Evolutionary conservation across 306 rosid species (phyloP).

Genomic region (Sesbania bispinosa): DNA sequence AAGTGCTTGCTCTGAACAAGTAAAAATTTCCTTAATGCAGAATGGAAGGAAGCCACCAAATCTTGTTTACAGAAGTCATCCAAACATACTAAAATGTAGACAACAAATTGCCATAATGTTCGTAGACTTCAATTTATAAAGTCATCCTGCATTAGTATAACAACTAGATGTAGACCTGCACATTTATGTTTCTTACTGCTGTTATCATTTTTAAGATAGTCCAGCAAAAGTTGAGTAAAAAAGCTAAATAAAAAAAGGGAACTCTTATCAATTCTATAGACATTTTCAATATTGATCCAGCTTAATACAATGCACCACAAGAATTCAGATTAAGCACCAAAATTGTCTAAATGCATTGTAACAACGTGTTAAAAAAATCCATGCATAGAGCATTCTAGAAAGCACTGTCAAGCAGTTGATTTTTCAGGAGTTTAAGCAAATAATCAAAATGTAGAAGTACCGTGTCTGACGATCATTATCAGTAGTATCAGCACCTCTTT

Average conservation of each 20-base stretch:
- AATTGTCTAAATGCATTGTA: neutral
- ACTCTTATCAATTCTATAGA: neutral
- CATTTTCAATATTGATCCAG: neutral
- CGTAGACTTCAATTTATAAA: neutral
- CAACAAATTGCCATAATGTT: neutral
- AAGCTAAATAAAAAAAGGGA: neutral
- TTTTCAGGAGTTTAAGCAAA: neutral
- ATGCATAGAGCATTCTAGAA: conserved; percentile 7
- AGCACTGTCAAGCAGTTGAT: neutral
- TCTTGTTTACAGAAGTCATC: conserved; percentile 11
- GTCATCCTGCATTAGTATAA: neutral
- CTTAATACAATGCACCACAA: neutral
- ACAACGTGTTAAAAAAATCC: neutral
- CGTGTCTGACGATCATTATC: conserved; percentile 99
- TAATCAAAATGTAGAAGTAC: conserved; percentile 32
- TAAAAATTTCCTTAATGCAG: neutral
- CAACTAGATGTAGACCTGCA: too few species aligned
- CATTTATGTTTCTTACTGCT: neutral
- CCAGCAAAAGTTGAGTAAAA: neutral
- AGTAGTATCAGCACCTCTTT: conserved; percentile 99
- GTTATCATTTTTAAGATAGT: conserved; percentile 2
- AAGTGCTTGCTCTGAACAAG: conserved; percentile 7
- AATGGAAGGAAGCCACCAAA: neutral
- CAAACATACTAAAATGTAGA: conserved; percentile 8
- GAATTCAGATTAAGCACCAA: neutral